These are phyloP conservation scores for Saksenaea oblongispora DNA, from an alignment of 371 early-diverging fungal genomes.

Conservation along the genomic window DNA sequence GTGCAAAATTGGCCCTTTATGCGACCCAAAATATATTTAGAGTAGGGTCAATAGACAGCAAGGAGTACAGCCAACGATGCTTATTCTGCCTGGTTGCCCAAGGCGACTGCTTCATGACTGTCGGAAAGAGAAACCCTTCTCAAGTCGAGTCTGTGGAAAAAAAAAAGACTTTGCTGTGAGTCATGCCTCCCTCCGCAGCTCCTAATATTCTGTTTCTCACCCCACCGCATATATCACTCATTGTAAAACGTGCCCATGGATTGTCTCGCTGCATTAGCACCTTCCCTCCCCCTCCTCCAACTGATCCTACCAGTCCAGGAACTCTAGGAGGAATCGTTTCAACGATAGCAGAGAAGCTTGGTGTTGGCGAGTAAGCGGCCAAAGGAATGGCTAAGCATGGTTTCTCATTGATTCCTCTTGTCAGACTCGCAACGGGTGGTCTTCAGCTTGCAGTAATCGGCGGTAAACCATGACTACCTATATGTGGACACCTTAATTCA, in stretches of 20 bases:
- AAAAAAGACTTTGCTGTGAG: neutral
- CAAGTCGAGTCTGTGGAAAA: too few species aligned
- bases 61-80: too few species aligned
- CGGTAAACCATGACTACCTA: constrained; percentile 21
- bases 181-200: neutral
- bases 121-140: too few species aligned
- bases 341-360: constrained; percentile 47
- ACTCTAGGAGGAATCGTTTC: constrained; percentile 50
- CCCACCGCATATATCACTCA: constrained; percentile 8
- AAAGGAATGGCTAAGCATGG: neutral
- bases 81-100: too few species aligned
- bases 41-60: too few species aligned
- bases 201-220: constrained; percentile 8
- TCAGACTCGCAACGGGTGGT: constrained; percentile 60
- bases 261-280: constrained; percentile 1
- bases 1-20: too few species aligned
- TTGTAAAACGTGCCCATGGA: neutral
- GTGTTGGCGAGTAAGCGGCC: constrained; percentile 50
- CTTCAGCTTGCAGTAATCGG: constrained; percentile 43
- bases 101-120: too few species aligned
- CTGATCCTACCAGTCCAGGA: constrained; percentile 21
- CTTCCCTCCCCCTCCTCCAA: constrained; percentile 23
- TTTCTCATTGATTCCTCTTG: neutral
- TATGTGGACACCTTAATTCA: neutral
- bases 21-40: too few species aligned